Evolutionary conservation across 768 basidiomycete species (phyloP).

Genomic region (Hygrocybe punicea): DNA sequence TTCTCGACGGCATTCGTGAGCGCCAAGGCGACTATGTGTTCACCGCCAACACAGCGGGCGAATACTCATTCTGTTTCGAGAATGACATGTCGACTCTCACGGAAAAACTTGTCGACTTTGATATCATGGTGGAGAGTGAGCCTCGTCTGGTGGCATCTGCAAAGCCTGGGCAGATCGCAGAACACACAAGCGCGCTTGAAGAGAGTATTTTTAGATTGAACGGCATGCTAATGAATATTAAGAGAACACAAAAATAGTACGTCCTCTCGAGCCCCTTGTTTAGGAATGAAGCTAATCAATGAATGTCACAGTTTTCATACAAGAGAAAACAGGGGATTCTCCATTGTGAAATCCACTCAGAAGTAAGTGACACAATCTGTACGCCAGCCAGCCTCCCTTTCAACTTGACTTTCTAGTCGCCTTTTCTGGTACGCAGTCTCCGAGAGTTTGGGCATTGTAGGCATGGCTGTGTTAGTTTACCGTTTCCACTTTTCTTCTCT

Average conservation of each 20-base stretch:
- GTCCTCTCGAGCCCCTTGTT: constrained; percentile 23
- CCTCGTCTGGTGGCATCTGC: constrained; percentile 86
- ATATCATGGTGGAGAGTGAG: constrained; percentile 98
- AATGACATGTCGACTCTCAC: constrained; percentile 95
- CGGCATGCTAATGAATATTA: constrained; percentile 83
- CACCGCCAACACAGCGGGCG: constrained; percentile 87
- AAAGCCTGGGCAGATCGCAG: constrained; percentile 81
- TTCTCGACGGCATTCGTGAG: constrained; percentile 85
- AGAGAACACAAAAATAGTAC: constrained; percentile 91
- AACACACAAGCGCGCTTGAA: constrained; percentile 90
- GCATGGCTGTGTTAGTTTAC: constrained; percentile 78
- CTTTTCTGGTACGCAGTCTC: constrained; percentile 92
- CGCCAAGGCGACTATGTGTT: constrained; percentile 96
- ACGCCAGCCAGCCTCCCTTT: not conserved
- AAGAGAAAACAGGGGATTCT: constrained; percentile 90
- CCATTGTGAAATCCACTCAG: constrained; percentile 85
- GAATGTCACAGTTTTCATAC: constrained; percentile 75
- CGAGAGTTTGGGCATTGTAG: constrained; percentile 73
- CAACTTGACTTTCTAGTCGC: constrained; percentile 46
- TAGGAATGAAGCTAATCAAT: not conserved
- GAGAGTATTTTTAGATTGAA: constrained; percentile 93
- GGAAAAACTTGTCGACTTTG: constrained; percentile 91
- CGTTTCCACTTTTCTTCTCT: not conserved
- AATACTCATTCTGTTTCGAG: constrained; percentile 96
- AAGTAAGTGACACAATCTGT: constrained; percentile 45